These are phyloP conservation scores for Venturia oleaginea DNA, from an alignment of 2,329 filamentous ascomycete genomes.

Conservation along the genomic window DNA sequence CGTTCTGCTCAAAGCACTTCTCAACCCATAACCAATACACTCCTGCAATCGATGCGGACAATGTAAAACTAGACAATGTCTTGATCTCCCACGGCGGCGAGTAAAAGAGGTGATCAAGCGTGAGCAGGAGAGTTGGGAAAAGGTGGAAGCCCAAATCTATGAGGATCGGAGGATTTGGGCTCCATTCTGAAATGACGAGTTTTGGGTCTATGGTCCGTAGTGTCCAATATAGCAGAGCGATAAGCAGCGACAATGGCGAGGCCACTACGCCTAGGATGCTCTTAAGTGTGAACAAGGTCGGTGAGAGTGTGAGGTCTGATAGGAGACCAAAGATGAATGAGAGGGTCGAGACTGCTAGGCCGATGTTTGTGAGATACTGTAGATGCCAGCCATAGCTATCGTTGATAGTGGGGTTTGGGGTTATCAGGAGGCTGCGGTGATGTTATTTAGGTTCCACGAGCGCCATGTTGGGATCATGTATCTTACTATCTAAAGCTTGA, in stretches of 20 bases:
- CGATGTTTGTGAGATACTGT: constrained; percentile 68
- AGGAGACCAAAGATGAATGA: constrained; percentile 55
- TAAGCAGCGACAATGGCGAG: constrained; percentile 61
- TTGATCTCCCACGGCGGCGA: constrained; percentile 65
- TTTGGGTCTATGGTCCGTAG: constrained; percentile 46
- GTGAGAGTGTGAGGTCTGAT: constrained; percentile 54
- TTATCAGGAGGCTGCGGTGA: constrained; percentile 21
- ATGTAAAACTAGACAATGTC: constrained; percentile 47
- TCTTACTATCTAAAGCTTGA: constrained; percentile 20
- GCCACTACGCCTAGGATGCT: constrained; percentile 57
- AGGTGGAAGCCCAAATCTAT: constrained; percentile 59
- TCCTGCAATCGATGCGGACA: constrained; percentile 53
- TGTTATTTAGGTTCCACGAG: constrained; percentile 22
- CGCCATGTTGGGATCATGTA: constrained; percentile 36
- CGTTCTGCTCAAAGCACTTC: constrained; percentile 58
- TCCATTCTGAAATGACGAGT: constrained; percentile 42
- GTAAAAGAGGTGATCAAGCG: constrained; percentile 56
- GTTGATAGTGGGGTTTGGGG: constrained; percentile 33
- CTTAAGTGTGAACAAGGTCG: constrained; percentile 54
- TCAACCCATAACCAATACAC: constrained; percentile 72
- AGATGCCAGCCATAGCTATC: constrained; percentile 58
- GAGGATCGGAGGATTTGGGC: constrained; percentile 32
- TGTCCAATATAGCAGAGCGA: constrained; percentile 66
- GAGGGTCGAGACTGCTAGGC: constrained; percentile 49
- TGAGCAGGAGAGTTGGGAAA: constrained; percentile 55